Base-by-base conservation (phyloP, 768 basidiomycete species). In the Podaxis rugospora region DNA sequence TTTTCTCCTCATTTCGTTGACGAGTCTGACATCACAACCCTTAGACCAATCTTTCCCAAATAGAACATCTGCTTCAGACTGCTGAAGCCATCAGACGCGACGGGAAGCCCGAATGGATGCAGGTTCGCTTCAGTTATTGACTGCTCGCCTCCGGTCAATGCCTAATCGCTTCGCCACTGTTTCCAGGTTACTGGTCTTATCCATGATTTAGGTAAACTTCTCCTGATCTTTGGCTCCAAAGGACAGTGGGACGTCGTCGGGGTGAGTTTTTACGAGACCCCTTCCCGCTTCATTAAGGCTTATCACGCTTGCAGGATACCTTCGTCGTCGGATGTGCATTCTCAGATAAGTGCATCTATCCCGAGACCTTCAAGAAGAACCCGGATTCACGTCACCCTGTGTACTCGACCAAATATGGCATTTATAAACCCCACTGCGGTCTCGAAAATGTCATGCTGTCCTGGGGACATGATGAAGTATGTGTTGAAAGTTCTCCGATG, bases 241-340 rank as follows among this genome's bases (percentile, higher is more conserved):
- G 93, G 93, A 5, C 93, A 95, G 74, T 96, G 94, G 94, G 93
- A 94, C 64, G 93, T 95, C 52, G 94, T 96, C 27, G 94, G 93
- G 53, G 90, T 90, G 73, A 67, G 79, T 79, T 46, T 49, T 53
- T 44, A 10, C 66, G 36, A 36, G 6, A 21, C 42, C 37, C 18
- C 56, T 51, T 25, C 18, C 51, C 35, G 28, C 44, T 64, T 32
- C 28, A 37, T 63, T 65, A 18, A 69, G 1, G 11, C 50, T 52
- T 52, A 66, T n/a, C n/a, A 44, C 6, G 16, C 18, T 5, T 44
- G 42, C 18, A 80, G 78, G 78, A 80, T 67, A 79, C 79, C 21
- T 79, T 80, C 63, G 84, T 93, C 62, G 90, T 94, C 42, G 93
- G 93, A 5, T 94, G 92, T 75, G 83, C 84, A 63, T 93, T 90